Base-by-base conservation (phyloP, 345 rosid species). In the Durio zibethinus region DNA sequence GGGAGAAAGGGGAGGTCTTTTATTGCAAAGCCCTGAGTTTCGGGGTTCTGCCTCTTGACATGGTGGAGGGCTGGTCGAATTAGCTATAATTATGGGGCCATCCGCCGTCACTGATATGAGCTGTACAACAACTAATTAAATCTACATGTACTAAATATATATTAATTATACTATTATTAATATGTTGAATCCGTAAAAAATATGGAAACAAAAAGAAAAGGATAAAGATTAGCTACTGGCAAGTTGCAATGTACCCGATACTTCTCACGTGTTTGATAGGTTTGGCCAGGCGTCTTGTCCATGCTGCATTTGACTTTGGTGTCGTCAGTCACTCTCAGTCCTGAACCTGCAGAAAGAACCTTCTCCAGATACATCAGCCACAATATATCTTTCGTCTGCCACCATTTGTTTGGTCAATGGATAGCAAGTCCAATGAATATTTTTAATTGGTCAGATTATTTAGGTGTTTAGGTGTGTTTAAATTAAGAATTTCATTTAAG, bases 241-340 rank as follows among this genome's bases (percentile, higher is more conserved):
- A 67, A 85, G 83, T 82, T 53, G 80, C 84, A 53, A 85, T 68
- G 85, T 72, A 23, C 33, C 83, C 86, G 84, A 85, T 83, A 83
- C 5, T 35, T 76, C 77, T 80, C 84, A 79, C 81, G 83, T 85
- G 84, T 31, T 77, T 38, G 81, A 71, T 84, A 60, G 73, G 18
- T 62, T 70, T 45, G 62, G 75, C 71, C 56, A 76, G 56, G 33
- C 67, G 53, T 75, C 69, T 74, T 21, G 74, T 75, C 60, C 80
- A 73, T 43, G 66, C 76, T 79, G 76, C 57, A 29, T 60, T 54
- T 72, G 80, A 56, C 66, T n/a, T 59, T 31, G 50, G 63, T 21
- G 23, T 47, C 38, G 29, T 60, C 25, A 8, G 25, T 20, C n/a
- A n/a, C n/a, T n/a, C n/a, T n/a, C n/a, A n/a, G n/a, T n/a, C n/a